A percentile compares a stretch with the other conserved stretches of the same genome.
Evolutionary conservation across 1,284 basidiomycete species (phyloP).

Genomic region (Boletus albobrunnescens): DNA sequence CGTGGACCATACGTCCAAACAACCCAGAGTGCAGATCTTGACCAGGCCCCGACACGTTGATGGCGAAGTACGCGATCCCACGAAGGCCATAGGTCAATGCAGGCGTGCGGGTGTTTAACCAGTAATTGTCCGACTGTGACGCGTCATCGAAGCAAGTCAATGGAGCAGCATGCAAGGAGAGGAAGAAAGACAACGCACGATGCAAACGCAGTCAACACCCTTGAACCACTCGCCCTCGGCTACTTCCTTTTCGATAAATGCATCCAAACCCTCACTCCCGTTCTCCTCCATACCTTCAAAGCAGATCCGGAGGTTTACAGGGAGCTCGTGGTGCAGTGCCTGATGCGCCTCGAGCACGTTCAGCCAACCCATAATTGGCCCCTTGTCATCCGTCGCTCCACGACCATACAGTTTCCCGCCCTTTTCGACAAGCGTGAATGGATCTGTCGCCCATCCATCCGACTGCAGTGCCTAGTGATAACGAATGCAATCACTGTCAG

Average conservation of each 20-base stretch:
- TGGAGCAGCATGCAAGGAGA: neutral
- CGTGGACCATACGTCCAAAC: slow-evolving; percentile 85
- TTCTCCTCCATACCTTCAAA: slow-evolving; percentile 99
- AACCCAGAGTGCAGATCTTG: slow-evolving; percentile 92
- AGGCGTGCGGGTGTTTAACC: slow-evolving; percentile 77
- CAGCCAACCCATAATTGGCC: slow-evolving; percentile 90
- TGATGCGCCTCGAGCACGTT: slow-evolving; percentile 91
- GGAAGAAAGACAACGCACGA: slow-evolving; percentile 51
- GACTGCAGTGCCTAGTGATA: slow-evolving; percentile 56
- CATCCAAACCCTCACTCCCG: slow-evolving; percentile 91
- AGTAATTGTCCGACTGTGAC: slow-evolving; percentile 82
- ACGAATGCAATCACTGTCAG: neutral
- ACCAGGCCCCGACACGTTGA: slow-evolving; percentile 80
- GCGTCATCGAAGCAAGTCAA: neutral
- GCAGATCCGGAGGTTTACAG: slow-evolving; percentile 92
- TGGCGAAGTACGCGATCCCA: slow-evolving; percentile 87
- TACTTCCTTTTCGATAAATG: slow-evolving; percentile 81
- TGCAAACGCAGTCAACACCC: slow-evolving; percentile 93
- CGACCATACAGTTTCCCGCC: slow-evolving; percentile 82
- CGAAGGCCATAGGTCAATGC: slow-evolving; percentile 78
- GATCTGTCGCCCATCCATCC: slow-evolving; percentile 91
- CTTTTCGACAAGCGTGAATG: slow-evolving; percentile 74
- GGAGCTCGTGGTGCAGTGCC: slow-evolving; percentile 70
- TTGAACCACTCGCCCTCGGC: slow-evolving; percentile 77
- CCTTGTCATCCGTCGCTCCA: slow-evolving; percentile 92